These are phyloP conservation scores for Heliocybe sulcata DNA, from an alignment of 1,284 basidiomycete genomes.

Conservation along the genomic window DNA sequence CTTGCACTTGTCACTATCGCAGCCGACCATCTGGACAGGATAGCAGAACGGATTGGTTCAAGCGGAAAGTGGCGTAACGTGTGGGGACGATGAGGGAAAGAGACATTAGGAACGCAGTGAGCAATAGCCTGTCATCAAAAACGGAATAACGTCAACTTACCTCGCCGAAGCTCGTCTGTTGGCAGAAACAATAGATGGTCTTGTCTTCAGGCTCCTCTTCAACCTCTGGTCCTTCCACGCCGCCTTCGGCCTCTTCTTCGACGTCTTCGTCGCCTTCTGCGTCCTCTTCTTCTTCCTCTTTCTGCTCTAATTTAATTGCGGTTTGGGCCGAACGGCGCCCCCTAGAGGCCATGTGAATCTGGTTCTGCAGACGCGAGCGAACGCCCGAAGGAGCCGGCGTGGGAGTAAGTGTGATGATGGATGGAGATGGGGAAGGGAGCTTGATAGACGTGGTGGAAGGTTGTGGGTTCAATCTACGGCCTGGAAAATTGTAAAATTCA, in stretches of 20 bases:
- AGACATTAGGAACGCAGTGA: conserved; percentile 4
- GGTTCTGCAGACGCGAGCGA: conserved; percentile 31
- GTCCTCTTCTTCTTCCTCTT: conserved; percentile 35
- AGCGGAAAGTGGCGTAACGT: neutral
- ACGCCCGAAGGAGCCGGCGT: conserved; percentile 24
- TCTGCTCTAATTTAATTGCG: conserved; percentile 38
- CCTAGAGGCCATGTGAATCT: conserved; percentile 17
- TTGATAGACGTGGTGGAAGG: conserved; percentile 26
- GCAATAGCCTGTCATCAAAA: neutral
- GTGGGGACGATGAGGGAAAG: neutral
- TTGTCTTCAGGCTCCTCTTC: conserved; percentile 45
- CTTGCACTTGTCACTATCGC: conserved; percentile 59
- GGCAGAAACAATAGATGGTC: conserved; percentile 59
- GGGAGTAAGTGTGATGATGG: neutral
- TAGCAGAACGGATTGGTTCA: conserved; percentile 3
- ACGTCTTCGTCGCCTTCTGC: conserved; percentile 41
- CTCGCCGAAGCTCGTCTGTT: conserved; percentile 58
- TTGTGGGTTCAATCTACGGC: neutral
- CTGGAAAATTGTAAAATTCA: neutral
- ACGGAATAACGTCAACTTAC: conserved; percentile 23
- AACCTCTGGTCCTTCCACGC: conserved; percentile 35
- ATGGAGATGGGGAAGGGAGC: conserved; percentile 18
- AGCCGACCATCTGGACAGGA: conserved; percentile 54
- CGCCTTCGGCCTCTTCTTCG: conserved; percentile 36
- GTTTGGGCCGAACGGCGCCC: conserved; percentile 26